phyloP scores from a whole-genome alignment of 495 filamentous ascomycete species.

The Aspergillus haitiensis region DNA sequence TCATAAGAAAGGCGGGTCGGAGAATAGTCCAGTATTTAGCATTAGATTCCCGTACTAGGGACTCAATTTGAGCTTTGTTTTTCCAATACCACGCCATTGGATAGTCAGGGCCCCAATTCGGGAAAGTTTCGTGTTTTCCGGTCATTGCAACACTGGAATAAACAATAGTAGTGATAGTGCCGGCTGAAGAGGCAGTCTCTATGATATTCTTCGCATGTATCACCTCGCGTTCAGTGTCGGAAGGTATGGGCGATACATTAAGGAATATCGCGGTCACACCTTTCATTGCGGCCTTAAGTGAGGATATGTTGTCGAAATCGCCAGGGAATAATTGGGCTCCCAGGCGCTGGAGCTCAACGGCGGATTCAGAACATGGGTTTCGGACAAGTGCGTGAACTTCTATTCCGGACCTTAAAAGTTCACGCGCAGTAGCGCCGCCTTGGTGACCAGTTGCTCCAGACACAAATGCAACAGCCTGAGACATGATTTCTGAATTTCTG shows the following conservation, averaged over 20 bases:
- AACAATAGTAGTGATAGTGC: constrained; percentile 1
- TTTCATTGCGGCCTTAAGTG: neutral
- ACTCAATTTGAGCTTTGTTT: constrained; percentile 1
- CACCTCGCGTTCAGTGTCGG: neutral
- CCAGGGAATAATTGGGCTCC: constrained; percentile 1
- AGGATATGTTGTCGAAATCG: neutral
- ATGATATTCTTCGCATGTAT: constrained; percentile 8
- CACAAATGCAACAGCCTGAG: neutral
- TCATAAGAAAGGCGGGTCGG: constrained; percentile 2
- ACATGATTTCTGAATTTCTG: no score
- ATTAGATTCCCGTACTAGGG: neutral
- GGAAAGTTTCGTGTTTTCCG: constrained; percentile 7
- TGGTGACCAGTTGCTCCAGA: constrained; percentile 5
- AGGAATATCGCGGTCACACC: constrained; percentile 4
- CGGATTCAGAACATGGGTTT: constrained; percentile 1
- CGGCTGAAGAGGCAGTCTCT: neutral
- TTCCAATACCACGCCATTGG: neutral
- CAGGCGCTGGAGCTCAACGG: constrained; percentile 1
- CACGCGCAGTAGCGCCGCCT: constrained; percentile 4
- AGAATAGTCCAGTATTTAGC: constrained; percentile 8
- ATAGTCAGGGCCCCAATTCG: neutral
- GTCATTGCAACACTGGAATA: neutral
- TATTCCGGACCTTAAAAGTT: neutral
- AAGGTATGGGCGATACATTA: neutral
- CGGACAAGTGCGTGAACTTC: constrained; percentile 6